Conservation (phyloP, 2,329 filamentous ascomycete species). For the Paecilomyces sp. region DNA sequence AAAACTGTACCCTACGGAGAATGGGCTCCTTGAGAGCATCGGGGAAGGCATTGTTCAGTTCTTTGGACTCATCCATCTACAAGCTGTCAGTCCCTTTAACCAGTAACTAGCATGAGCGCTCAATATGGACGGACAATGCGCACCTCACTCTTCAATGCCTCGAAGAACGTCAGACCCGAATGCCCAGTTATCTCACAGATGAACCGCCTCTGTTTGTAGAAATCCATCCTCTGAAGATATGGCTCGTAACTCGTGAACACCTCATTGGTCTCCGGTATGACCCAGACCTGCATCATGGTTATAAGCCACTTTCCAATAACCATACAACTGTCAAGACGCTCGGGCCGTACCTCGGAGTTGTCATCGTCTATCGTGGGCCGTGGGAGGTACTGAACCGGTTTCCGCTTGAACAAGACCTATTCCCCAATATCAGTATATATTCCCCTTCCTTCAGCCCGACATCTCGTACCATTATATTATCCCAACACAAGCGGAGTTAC, state of each 20-base stretch:
- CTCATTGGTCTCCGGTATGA: slow-evolving; percentile 83
- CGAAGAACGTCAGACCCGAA: slow-evolving; percentile 84
- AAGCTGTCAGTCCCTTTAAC: slow-evolving; percentile 17
- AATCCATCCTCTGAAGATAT: slow-evolving; percentile 81
- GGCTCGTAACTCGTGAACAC: slow-evolving; percentile 83
- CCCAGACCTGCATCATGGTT: slow-evolving; percentile 63
- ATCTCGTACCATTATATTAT: slow-evolving; percentile 29
- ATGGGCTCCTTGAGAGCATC: slow-evolving; percentile 87
- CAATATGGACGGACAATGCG: slow-evolving; percentile 24
- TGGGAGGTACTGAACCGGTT: slow-evolving; percentile 78
- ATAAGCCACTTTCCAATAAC: slow-evolving; percentile 10
- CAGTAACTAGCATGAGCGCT: slow-evolving; percentile 4
- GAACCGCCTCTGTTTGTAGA: slow-evolving; percentile 88
- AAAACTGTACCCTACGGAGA: slow-evolving; percentile 84
- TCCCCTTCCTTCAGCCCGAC: not conserved
- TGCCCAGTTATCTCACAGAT: slow-evolving; percentile 95
- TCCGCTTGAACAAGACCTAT: slow-evolving; percentile 92
- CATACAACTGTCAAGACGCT: not conserved
- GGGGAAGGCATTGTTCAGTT: slow-evolving; percentile 87
- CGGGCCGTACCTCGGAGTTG: slow-evolving; percentile 63
- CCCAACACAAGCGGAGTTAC: slow-evolving; percentile 8
- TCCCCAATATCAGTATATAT: slow-evolving; percentile 11
- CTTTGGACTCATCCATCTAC: slow-evolving; percentile 70
- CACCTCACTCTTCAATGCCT: slow-evolving; percentile 87
- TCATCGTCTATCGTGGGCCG: slow-evolving; percentile 70